Evolutionary conservation across 1,284 basidiomycete species (phyloP).

Genomic region (Hortiboletus rubellus): DNA sequence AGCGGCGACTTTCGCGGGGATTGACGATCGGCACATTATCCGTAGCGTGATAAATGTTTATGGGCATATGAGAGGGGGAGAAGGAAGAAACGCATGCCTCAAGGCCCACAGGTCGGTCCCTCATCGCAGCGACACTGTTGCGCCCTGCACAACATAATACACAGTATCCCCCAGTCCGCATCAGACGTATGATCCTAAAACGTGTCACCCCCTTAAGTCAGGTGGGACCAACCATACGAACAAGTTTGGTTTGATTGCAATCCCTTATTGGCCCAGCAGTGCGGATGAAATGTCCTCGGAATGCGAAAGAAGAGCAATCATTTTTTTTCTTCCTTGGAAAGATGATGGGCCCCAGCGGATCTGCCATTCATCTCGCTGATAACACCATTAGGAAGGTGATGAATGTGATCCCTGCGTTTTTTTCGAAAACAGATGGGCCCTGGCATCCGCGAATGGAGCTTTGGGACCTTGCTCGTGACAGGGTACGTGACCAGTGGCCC

Average conservation of each 20-base stretch:
- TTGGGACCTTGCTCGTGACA: conserved; percentile 13
- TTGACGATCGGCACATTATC: background rate
- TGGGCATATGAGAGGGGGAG: background rate
- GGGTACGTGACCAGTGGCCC: conserved; percentile 14
- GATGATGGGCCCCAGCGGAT: conserved; percentile 5
- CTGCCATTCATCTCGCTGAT: conserved; percentile 15
- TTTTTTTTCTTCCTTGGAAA: background rate
- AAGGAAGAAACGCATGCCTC: conserved; percentile 1
- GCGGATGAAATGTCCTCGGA: conserved; percentile 23
- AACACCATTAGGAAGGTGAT: conserved; percentile 27
- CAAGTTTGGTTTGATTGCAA: conserved; percentile 7
- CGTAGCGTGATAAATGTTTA: conserved; percentile 1
- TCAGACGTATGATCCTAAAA: conserved; percentile 23
- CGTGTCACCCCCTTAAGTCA: conserved; percentile 13
- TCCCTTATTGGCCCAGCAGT: background rate
- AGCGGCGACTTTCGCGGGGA: background rate
- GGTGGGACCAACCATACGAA: background rate
- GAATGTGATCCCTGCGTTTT: conserved; percentile 11
- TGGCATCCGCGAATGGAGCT: conserved; percentile 13
- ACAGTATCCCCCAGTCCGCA: conserved; percentile 2
- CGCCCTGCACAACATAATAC: conserved; percentile 13
- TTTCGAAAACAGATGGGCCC: conserved; percentile 13
- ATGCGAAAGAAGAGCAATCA: conserved; percentile 1
- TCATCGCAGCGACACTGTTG: conserved; percentile 12
- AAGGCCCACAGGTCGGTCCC: conserved; percentile 12